These are phyloP conservation scores for Xylaria grammica DNA, from an alignment of 495 filamentous ascomycete genomes.

Conservation along the genomic window DNA sequence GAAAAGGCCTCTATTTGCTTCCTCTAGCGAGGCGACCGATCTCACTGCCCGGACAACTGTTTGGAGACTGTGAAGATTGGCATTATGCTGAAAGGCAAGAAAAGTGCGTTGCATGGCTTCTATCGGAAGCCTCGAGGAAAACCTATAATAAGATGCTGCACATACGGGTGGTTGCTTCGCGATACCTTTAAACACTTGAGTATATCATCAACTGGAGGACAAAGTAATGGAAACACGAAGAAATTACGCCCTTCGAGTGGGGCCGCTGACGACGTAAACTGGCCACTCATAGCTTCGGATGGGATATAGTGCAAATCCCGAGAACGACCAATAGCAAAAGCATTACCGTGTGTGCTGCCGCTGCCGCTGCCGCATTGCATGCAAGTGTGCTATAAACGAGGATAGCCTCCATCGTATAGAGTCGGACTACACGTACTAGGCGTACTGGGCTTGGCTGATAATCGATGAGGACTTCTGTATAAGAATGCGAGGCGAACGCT, in stretches of 20 bases:
- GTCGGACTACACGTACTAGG: not conserved
- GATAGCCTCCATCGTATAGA: slow-evolving; percentile 1
- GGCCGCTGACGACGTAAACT: slow-evolving; percentile 5
- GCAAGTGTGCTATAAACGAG: not conserved
- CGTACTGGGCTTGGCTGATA: not conserved
- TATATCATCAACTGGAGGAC: not conserved
- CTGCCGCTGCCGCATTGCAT: too few relatives aligned
- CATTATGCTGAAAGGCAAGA: slow-evolving; percentile 61
- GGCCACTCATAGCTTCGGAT: slow-evolving; percentile 14
- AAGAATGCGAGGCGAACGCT: not conserved
- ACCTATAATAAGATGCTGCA: not conserved
- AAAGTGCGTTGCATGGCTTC: slow-evolving; percentile 47
- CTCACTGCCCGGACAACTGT: slow-evolving; percentile 50
- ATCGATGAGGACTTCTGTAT: not conserved
- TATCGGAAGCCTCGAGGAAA: not conserved
- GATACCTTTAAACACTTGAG: not conserved
- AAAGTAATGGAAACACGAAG: slow-evolving; percentile 21
- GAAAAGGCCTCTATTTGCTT: slow-evolving; percentile 54
- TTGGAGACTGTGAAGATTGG: slow-evolving; percentile 50
- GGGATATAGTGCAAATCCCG: not conserved
- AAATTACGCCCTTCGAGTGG: slow-evolving; percentile 23
- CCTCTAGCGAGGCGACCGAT: slow-evolving; percentile 52
- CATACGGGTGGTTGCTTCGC: not conserved
- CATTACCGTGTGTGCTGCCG: not conserved
- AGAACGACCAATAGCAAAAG: not conserved